These are phyloP conservation scores for Pythium oligandrum DNA, from an alignment of 352 stramenopile genomes.

Conservation along the genomic window DNA sequence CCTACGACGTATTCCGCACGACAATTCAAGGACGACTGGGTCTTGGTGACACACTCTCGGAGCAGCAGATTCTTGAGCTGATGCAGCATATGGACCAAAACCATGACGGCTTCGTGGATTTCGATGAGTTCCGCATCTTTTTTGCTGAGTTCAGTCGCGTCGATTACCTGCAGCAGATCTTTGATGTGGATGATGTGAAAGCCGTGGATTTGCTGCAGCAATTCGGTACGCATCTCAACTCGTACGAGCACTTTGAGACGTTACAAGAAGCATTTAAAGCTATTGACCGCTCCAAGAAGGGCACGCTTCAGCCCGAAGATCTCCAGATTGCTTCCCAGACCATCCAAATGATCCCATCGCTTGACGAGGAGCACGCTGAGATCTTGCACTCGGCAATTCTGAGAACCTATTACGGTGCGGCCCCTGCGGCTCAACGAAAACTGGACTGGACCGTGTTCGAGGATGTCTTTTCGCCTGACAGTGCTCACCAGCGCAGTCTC, in stretches of 20 bases:
- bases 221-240: conserved; percentile 44
- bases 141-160: conserved; percentile 78
- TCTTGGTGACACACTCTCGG: conserved; percentile 59
- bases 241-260: conserved; percentile 35
- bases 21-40: conserved; percentile 63
- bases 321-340: conserved; percentile 45
- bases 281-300: conserved; percentile 39
- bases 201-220: conserved; percentile 68
- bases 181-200: conserved; percentile 69
- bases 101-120: conserved; percentile 85
- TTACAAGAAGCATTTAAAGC: conserved; percentile 51
- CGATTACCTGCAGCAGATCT: conserved; percentile 71
- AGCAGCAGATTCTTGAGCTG: conserved; percentile 90
- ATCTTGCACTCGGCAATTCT: conserved; percentile 63
- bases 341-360: conserved; percentile 40
- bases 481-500: conserved; percentile 51
- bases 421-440: conserved; percentile 22
- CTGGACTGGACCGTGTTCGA: conserved; percentile 74
- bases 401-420: conserved; percentile 55
- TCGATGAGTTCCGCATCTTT: conserved; percentile 86
- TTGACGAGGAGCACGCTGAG: conserved; percentile 42
- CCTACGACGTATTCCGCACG: conserved; percentile 73
- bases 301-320: conserved; percentile 39
- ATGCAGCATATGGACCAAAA: conserved; percentile 92
- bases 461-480: conserved; percentile 72